These are phyloP conservation scores for Hanseniaspora valbyensis DNA, from an alignment of 805 yeast species.

Conservation along the genomic window DNA sequence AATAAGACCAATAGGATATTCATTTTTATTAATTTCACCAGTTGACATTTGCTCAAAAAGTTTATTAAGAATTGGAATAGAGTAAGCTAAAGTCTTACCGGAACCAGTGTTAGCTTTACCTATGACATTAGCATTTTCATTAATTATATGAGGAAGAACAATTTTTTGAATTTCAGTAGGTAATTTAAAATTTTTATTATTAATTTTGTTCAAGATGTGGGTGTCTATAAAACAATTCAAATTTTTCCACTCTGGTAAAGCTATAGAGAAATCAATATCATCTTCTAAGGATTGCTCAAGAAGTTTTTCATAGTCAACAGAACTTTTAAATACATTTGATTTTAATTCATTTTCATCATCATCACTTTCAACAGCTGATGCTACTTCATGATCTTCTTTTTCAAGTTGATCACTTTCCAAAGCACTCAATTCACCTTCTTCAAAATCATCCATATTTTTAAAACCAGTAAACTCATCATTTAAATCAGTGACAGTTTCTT, in stretches of 20 bases:
- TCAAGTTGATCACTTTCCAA: slow-evolving; percentile 25
- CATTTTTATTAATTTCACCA: slow-evolving; percentile 20
- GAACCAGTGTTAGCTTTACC: slow-evolving; percentile 98
- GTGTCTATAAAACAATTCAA: slow-evolving; percentile 36
- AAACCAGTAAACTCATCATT: slow-evolving; percentile 24
- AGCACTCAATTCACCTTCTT: slow-evolving; percentile 26
- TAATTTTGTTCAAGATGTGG: slow-evolving; percentile 51
- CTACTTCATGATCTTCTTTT: slow-evolving; percentile 4
- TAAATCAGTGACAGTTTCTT: slow-evolving; percentile 17
- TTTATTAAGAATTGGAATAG: slow-evolving; percentile 77
- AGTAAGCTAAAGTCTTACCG: slow-evolving; percentile 93
- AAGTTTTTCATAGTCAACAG: slow-evolving; percentile 21
- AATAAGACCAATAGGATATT: slow-evolving; percentile 58
- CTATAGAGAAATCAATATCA: slow-evolving; percentile 28
- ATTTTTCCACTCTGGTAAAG: slow-evolving; percentile 52
- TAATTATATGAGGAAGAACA: slow-evolving; percentile 62
- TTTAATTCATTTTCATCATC: slow-evolving; percentile 21
- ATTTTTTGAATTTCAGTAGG: slow-evolving; percentile 81
- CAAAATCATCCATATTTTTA: slow-evolving; percentile 27
- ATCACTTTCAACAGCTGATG: slow-evolving; percentile 14
- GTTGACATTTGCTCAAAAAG: slow-evolving; percentile 29
- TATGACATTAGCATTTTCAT: slow-evolving; percentile 61
- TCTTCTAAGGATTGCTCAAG: slow-evolving; percentile 22
- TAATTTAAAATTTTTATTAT: slow-evolving; percentile 41
- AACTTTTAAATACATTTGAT: slow-evolving; percentile 24